These are phyloP conservation scores for Fraxinus platypoda DNA, from an alignment of 305 asterid species.

Conservation along the genomic window DNA sequence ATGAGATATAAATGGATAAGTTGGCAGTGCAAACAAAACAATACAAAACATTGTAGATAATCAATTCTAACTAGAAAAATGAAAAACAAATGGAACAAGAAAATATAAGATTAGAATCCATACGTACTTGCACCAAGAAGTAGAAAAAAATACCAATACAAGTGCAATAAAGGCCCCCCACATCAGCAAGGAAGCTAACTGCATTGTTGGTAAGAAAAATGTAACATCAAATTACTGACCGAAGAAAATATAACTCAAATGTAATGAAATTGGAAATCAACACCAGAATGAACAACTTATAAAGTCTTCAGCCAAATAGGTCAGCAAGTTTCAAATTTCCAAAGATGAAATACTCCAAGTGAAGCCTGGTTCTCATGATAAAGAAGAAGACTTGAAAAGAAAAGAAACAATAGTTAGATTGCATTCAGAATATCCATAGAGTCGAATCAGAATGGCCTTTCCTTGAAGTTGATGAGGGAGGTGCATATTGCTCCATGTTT, in stretches of 20 bases:
- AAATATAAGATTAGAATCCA: slow-evolving; percentile 22
- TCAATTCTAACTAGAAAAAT: slow-evolving; percentile 2
- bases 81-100: slow-evolving; percentile 14
- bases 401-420: slow-evolving; percentile 1
- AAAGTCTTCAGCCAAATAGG: not conserved
- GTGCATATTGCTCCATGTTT: not conserved
- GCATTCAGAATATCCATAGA: not conserved
- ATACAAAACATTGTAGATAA: not conserved
- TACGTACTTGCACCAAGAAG: slow-evolving; percentile 84
- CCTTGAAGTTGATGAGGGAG: not conserved
- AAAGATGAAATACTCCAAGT: slow-evolving; percentile 12
- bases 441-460: slow-evolving; percentile 4
- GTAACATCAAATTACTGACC: slow-evolving; percentile 31
- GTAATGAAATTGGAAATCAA: not conserved
- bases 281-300: not conserved
- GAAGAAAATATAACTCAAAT: slow-evolving; percentile 2
- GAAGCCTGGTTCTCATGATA: slow-evolving; percentile 9
- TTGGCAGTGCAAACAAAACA: slow-evolving; percentile 6
- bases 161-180: slow-evolving; percentile 95
- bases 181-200: slow-evolving; percentile 98
- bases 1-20: slow-evolving; percentile 6
- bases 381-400: slow-evolving; percentile 14
- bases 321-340: slow-evolving; percentile 22
- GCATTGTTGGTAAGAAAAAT: slow-evolving; percentile 51
- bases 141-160: slow-evolving; percentile 85